These are phyloP conservation scores for Xylaria intraflava DNA, from an alignment of 495 filamentous ascomycete species.

Conservation along the genomic window DNA sequence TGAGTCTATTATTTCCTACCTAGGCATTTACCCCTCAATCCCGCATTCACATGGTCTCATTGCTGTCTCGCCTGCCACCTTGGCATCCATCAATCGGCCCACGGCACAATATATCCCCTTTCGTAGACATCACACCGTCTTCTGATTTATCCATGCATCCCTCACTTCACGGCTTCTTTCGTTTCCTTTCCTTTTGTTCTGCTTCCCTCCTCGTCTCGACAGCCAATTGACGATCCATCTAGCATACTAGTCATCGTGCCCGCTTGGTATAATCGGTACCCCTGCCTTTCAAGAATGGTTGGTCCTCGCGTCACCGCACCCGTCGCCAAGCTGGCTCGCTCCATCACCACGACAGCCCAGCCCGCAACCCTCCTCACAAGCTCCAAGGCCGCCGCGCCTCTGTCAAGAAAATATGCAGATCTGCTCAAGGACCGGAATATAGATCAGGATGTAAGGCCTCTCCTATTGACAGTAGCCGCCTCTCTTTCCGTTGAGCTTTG, in stretches of 20 bases:
- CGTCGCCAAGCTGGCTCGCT: conserved; percentile 39
- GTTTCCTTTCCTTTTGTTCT: too few relatives aligned
- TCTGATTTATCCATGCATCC: too few relatives aligned
- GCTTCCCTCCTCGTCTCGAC: background rate
- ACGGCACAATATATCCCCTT: too few relatives aligned
- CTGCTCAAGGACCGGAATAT: conserved; percentile 28
- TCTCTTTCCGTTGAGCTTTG: background rate
- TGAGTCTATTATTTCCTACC: background rate
- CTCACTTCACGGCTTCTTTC: too few relatives aligned
- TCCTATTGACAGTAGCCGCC: background rate
- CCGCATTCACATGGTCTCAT: background rate
- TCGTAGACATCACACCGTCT: background rate
- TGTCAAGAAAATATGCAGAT: conserved; percentile 30
- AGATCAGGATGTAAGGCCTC: conserved; percentile 25
- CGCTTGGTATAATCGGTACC: background rate
- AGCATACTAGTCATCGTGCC: background rate
- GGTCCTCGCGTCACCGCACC: conserved; percentile 34
- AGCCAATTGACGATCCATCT: background rate
- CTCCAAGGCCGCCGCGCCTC: conserved; percentile 25
- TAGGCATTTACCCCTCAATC: too few relatives aligned
- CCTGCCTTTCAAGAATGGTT: conserved; percentile 11
- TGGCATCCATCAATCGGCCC: too few relatives aligned
- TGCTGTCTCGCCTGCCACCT: too few relatives aligned
- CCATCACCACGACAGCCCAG: conserved; percentile 37
- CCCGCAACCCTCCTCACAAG: conserved; percentile 29